Base-by-base conservation (phyloP, 352 stramenopile species). In the Phytophthora vignae region DNA sequence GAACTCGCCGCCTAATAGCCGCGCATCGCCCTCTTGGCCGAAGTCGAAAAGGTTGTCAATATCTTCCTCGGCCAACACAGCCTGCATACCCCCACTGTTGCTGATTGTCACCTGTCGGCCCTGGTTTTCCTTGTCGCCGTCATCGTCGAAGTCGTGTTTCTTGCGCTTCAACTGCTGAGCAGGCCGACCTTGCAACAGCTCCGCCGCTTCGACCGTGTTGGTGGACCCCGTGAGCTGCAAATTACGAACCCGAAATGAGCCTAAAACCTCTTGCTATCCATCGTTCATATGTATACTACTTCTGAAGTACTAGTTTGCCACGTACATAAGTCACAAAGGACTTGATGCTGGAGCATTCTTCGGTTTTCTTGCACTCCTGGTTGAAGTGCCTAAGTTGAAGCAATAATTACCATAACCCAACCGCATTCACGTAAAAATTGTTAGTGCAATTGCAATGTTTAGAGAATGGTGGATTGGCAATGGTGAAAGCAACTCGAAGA, bases 261-360 rank as follows among this genome's bases (percentile, higher is more conserved):
- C 15, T 44, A 3, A 17, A 54, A 21, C 6, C 10, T 22, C 21
- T 19, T 14, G 52, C 17, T 33, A 22, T 0, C 50, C 58, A 55
- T 42, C 36, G 7, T 9, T 50, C 33, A 21, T 25, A 1, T 4
- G 3, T 62, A 17, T 44, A 44, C 8, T 3, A 11, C n/a, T n/a
- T n/a, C n/a, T n/a, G n/a, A 25, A 2, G 1, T 25, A 25, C 22
- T 25, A 25, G 9, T 27, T 40, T 65, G 1, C 9, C 27, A 69
- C 84, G 36, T 78, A 95, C 88, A 36, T 90, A 95, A 48, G 76
- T 74, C 29, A 93, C 67, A 25, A 94, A 94, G 21, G 82, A 87
- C 36, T 79, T 60, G 46, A 95, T 93, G 48, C 79, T 91, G 15
- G 70, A 71, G 31, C 76, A 69, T 73, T 95, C 88, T 46, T 95